phyloP scores from a whole-genome alignment of 176 grass and related monocot genomes.

The Eragrostis curvula region DNA sequence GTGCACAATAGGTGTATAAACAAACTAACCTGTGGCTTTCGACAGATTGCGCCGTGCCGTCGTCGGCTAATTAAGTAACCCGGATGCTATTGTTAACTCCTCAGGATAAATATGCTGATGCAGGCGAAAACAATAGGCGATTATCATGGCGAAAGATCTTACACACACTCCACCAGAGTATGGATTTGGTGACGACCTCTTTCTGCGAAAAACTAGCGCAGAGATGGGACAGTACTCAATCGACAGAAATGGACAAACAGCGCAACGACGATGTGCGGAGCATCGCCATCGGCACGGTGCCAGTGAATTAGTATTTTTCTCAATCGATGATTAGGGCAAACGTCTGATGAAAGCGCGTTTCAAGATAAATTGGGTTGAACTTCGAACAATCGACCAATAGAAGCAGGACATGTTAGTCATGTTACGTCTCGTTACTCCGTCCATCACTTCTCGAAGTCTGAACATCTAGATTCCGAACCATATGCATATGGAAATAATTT shows the following conservation, averaged over 20 bases:
- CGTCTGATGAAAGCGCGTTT: background rate
- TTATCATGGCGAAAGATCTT: slow-evolving; percentile 7
- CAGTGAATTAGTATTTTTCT: background rate
- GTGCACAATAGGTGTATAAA: too few relatives aligned
- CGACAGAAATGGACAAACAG: background rate
- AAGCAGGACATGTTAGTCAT: background rate
- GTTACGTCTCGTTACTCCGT: background rate
- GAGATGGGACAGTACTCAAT: background rate
- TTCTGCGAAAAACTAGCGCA: background rate
- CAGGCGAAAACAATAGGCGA: background rate
- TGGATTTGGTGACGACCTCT: slow-evolving; percentile 7
- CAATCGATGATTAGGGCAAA: background rate
- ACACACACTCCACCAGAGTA: slow-evolving; percentile 19
- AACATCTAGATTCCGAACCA: background rate
- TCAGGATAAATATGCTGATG: background rate
- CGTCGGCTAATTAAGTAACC: background rate
- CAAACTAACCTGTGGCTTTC: too few relatives aligned
- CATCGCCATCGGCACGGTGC: background rate
- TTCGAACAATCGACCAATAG: background rate
- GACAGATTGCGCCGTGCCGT: background rate
- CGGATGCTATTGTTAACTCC: background rate
- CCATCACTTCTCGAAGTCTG: background rate
- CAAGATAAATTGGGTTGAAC: too few relatives aligned
- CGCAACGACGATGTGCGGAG: background rate
- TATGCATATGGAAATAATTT: background rate